These are phyloP conservation scores for Spongospora subterranea DNA, from an alignment of 208 protist genomes.

Conservation along the genomic window DNA sequence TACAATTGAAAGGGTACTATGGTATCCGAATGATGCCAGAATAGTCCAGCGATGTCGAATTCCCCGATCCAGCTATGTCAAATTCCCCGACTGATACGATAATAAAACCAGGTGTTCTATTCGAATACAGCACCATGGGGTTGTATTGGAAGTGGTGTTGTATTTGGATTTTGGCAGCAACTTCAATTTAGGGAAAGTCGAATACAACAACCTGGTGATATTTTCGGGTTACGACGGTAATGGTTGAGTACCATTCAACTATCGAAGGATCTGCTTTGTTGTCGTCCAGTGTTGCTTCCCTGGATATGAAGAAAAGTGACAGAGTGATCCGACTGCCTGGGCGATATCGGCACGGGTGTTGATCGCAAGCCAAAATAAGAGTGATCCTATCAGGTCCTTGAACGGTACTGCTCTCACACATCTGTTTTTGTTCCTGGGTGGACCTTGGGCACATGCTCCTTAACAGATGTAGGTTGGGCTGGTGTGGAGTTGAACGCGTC, in stretches of 20 bases:
- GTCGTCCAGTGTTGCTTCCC: neutral
- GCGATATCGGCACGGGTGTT: neutral
- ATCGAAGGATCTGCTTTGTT: neutral
- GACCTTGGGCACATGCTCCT: neutral
- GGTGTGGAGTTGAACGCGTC: neutral
- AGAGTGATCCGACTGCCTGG: neutral
- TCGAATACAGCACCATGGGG: too few relatives aligned
- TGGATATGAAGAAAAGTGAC: neutral
- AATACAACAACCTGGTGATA: too few relatives aligned
- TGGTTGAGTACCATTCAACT: neutral
- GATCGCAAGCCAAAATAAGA: neutral
- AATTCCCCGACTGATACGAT: too few relatives aligned
- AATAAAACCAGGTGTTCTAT: too few relatives aligned
- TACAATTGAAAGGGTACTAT: too few relatives aligned
- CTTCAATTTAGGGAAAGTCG: too few relatives aligned
- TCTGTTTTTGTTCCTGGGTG: neutral
- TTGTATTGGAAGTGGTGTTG: too few relatives aligned
- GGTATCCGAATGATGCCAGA: too few relatives aligned
- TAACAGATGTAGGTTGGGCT: neutral
- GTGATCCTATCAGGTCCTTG: neutral
- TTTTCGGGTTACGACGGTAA: too few relatives aligned
- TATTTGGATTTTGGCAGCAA: too few relatives aligned
- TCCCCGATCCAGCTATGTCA: too few relatives aligned
- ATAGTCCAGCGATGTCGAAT: too few relatives aligned
- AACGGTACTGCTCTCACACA: neutral